Base-by-base conservation (phyloP, 805 yeast genomes). In the Saccharomycopsis javanensis region DNA sequence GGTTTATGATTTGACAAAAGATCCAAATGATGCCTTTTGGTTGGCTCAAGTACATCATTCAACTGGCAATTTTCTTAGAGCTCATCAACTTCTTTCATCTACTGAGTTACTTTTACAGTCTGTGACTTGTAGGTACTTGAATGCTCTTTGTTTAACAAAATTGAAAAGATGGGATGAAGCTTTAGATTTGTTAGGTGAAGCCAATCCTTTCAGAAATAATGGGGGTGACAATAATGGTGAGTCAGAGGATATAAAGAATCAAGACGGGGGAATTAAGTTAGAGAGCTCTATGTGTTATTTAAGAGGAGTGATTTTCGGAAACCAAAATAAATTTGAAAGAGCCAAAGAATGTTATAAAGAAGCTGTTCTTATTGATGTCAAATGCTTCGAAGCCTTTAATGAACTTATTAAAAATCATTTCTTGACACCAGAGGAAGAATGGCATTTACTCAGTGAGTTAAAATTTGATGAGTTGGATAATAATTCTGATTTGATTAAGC, bases 11-110 rank as follows among this genome's bases (percentile, higher is more conserved):
- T 72, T 94, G 60, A 90, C 97, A 0, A 77, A 78, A 59, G 97
- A 91, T 66, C 86, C 96, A 13, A 88, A 85, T 65, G 98, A 92
- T 68, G 97, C 97, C 10, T 92, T 89, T 69, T 91, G 97, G 97
- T 75, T 92, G 31, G 97, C 96, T 0, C 97, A 92, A 71, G 96
- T 87, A 4, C 83, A 86, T 68, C 88, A 82, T 68, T 75, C 82
- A 57, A 81, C 81, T 57, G 92, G 92, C 10, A 81, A 86, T 66
- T 90, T 81, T 69, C 77, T 84, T 45, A 75, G 97, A 34, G 97
- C 96, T 1, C 79, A 89, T 55, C 83, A 83, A 61, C 69, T 91
- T 46, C 74, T 92, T 20, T 70, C 81, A 16, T 80, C 77, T 55
- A 81, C 77, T 62, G 79, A 81, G 60, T 70, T 75, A 56, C 77